A percentile compares a stretch with the other conserved stretches of the same genome.
These are phyloP conservation scores for Ascochyta fabae DNA, from an alignment of 2,329 filamentous ascomycete species.

Conservation along the genomic window DNA sequence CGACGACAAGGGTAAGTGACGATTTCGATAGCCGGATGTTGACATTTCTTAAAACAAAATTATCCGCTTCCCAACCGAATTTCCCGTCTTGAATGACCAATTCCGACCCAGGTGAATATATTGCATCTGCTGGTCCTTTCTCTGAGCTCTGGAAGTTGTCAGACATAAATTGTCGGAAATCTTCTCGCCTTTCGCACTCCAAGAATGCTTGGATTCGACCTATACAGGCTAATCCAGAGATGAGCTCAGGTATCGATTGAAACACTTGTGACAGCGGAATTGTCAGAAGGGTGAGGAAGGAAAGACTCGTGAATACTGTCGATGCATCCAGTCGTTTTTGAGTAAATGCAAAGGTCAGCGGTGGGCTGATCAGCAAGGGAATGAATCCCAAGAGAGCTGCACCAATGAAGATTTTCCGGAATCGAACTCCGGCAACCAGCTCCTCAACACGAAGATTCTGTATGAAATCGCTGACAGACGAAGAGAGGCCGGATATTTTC, in stretches of 20 bases:
- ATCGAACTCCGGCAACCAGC: slow-evolving; percentile 24
- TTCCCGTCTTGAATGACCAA: slow-evolving; percentile 24
- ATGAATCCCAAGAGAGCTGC: slow-evolving; percentile 15
- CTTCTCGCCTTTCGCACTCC: slow-evolving; percentile 14
- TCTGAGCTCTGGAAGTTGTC: slow-evolving; percentile 1
- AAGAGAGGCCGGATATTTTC: slow-evolving; percentile 49
- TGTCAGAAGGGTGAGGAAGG: slow-evolving; percentile 18
- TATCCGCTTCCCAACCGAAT: slow-evolving; percentile 36
- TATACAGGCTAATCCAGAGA: slow-evolving; percentile 21
- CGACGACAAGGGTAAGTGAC: slow-evolving; percentile 36
- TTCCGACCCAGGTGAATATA: slow-evolving; percentile 19
- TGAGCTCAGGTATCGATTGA: slow-evolving; percentile 15
- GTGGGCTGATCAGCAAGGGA: slow-evolving; percentile 11
- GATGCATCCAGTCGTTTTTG: slow-evolving; percentile 10
- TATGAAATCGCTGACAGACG: slow-evolving; percentile 37
- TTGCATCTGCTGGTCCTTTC: too few relatives aligned
- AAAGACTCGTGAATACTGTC: slow-evolving; percentile 16
- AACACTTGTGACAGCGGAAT: slow-evolving; percentile 18
- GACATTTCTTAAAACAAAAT: slow-evolving; percentile 24
- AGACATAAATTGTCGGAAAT: slow-evolving; percentile 33
- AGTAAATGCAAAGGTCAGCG: slow-evolving; percentile 17
- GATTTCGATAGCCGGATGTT: slow-evolving; percentile 19
- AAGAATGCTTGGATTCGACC: slow-evolving; percentile 20
- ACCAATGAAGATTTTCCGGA: slow-evolving; percentile 16
- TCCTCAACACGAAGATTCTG: slow-evolving; percentile 48